Evolutionary conservation across 2,329 filamentous ascomycete species (phyloP).

Genomic region (Neoscytalidium dimidiatum): DNA sequence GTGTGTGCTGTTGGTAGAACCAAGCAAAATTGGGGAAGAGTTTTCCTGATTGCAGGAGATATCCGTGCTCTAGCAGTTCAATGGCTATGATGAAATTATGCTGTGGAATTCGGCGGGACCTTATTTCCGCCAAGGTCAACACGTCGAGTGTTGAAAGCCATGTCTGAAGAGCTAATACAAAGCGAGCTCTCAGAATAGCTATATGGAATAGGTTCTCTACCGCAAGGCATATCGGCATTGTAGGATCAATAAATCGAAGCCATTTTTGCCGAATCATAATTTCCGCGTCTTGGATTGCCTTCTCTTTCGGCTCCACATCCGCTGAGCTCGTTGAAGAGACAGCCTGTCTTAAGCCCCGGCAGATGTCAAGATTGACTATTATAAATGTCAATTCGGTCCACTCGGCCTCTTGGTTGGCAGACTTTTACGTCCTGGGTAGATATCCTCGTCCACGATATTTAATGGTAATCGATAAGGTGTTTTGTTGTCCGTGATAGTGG

Average conservation of each 20-base stretch:
- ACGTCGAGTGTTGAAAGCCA: background rate
- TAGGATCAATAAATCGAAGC: background rate
- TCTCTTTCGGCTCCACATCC: background rate
- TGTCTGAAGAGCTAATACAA: background rate
- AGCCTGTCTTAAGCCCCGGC: background rate
- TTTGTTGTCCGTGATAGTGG: background rate
- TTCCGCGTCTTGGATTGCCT: background rate
- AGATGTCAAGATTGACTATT: background rate
- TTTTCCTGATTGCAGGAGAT: background rate
- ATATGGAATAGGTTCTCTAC: background rate
- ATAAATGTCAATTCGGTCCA: constrained; percentile 42
- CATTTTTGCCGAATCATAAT: background rate
- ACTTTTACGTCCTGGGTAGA: constrained; percentile 37
- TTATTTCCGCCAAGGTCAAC: background rate
- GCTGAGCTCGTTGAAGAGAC: background rate
- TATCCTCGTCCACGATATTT: constrained; percentile 50
- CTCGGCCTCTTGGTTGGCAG: constrained; percentile 24
- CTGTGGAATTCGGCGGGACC: background rate
- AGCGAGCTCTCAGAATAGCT: background rate
- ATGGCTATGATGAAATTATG: background rate
- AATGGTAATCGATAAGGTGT: constrained; percentile 35
- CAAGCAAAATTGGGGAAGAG: background rate
- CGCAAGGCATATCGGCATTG: background rate
- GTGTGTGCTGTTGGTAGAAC: background rate
- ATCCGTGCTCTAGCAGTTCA: background rate